Evolutionary conservation across 2,329 filamentous ascomycete species (phyloP).

Genomic region (Chaetomiaceae sp.): DNA sequence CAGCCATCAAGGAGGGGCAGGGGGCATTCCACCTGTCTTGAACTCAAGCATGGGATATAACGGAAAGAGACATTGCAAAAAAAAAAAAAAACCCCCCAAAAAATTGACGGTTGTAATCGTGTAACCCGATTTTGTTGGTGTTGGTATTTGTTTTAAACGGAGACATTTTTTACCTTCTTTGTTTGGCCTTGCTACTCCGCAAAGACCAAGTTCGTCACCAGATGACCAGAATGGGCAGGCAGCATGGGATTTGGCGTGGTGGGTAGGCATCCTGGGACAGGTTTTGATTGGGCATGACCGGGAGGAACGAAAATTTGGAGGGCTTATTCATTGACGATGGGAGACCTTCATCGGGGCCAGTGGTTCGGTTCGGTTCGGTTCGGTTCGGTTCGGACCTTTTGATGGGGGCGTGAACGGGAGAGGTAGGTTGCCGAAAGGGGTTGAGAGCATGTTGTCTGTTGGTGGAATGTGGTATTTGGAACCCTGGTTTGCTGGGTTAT

Average conservation of each 20-base stretch:
- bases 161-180: neutral
- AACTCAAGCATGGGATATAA: constrained; percentile 4
- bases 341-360: neutral
- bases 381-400: too few species aligned
- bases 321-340: neutral
- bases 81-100: too few species aligned
- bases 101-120: too few species aligned
- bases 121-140: too few species aligned
- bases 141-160: too few species aligned
- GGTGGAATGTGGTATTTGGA: too few species aligned
- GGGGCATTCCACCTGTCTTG: constrained; percentile 95
- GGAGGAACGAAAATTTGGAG: neutral
- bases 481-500: too few species aligned
- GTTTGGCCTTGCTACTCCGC: neutral
- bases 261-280: neutral
- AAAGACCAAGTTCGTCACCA: neutral
- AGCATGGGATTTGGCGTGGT: constrained; percentile 9
- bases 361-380: too few species aligned
- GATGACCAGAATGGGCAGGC: neutral
- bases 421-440: too few species aligned
- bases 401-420: too few species aligned
- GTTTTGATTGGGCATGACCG: neutral
- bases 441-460: too few species aligned
- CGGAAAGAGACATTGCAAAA: neutral
- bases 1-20: constrained; percentile 91